Base-by-base conservation (phyloP, 129 eudicot species). In the Pseudognaphalium luteoalbum region DNA sequence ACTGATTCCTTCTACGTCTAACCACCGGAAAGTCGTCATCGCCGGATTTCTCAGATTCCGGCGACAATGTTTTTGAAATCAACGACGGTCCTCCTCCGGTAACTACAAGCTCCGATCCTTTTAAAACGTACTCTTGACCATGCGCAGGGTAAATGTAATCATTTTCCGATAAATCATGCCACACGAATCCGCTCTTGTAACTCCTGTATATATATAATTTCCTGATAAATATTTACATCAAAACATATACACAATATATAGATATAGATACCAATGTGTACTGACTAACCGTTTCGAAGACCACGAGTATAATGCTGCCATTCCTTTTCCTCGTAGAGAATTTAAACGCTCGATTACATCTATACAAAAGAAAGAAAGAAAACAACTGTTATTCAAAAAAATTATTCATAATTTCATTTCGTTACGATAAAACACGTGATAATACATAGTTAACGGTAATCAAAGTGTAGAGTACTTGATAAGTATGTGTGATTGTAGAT, bases 131-230 rank as follows among this genome's bases (percentile, higher is more conserved):
- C 74, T 95, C 99, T 34, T 86, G 85, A 7, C 97, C 99, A 6
- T 87, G 93, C 1, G 90, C 94, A 2, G 99, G 99, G 56, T 89
- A 88, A 14, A 95, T 91, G 57, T 79, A 91, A 86, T 95, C 99
- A 57, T 87, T 77, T 47, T 95, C 99, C 3, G 83, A 71, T 37
- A 95, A 87, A 82, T 95, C 99, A 37, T 95, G 96, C 99, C 99
- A 95, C 39, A 95, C 99, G 37, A 83, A 95, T 78, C 99, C 99
- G 21, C 81, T 95, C 54, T 86, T 95, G 58, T 95, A 95, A 60
- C 95, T 87, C 94, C 99, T 95, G 8, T 1, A 73, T 4, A 22
- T 0, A 8, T 4, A 47, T 47, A 14, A 47, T 44, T 12, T 14
- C 71, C 35, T 6, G n/a, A 11, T 0, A 54, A 80, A 17, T 14